Evolutionary conservation across 495 filamentous ascomycete species (phyloP).

Genomic region (Jackrogersella minutella): DNA sequence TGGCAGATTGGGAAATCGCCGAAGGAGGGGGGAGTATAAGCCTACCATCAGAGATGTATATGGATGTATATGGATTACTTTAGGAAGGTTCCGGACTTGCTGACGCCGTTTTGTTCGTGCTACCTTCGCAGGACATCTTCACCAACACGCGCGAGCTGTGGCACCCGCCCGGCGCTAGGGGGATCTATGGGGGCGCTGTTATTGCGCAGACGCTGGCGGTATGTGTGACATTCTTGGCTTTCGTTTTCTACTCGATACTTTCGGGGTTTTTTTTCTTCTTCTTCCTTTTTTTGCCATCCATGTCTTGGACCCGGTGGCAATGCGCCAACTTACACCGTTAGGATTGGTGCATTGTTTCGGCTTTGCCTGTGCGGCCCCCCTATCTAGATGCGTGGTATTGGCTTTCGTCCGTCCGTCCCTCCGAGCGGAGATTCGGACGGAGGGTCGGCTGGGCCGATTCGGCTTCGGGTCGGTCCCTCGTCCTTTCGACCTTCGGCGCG

Average conservation of each 20-base stretch:
- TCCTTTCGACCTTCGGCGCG: neutral
- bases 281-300: neutral
- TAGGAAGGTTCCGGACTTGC: too few relatives aligned
- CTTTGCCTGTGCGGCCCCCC: neutral
- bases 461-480: constrained; percentile 8
- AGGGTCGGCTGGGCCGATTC: neutral
- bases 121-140: constrained; percentile 75
- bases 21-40: too few relatives aligned
- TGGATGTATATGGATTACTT: too few relatives aligned
- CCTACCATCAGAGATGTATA: too few relatives aligned
- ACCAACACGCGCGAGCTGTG: constrained; percentile 90
- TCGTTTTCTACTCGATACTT: neutral
- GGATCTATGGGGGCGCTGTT: constrained; percentile 90
- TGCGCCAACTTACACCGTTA: constrained; percentile 4
- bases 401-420: constrained; percentile 1
- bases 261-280: neutral
- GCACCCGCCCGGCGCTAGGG: constrained; percentile 89
- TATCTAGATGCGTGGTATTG: neutral
- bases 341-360: neutral
- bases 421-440: constrained; percentile 32
- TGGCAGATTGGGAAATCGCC: too few relatives aligned
- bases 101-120: constrained; percentile 7
- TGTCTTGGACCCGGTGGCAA: neutral
- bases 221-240: constrained; percentile 5
- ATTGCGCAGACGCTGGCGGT: constrained; percentile 89